These are phyloP conservation scores for Collybiopsis luxurians DNA, from an alignment of 768 basidiomycete genomes.

Conservation along the genomic window DNA sequence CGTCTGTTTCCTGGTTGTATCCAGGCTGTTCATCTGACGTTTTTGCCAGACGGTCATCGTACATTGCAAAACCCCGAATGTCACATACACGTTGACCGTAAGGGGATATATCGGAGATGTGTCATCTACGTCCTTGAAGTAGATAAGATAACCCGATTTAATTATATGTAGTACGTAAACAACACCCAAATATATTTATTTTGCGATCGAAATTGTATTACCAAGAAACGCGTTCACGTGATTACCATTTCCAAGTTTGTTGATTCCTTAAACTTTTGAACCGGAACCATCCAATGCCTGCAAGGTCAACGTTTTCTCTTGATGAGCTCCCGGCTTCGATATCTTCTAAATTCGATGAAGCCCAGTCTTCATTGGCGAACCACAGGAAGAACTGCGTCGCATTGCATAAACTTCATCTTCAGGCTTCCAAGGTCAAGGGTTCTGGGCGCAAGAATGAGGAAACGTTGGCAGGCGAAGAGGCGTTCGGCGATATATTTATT, in stretches of 20 bases:
- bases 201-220: background rate
- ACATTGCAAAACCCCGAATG: background rate
- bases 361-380: conserved; percentile 74
- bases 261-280: background rate
- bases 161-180: background rate
- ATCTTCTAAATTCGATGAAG: conserved; percentile 67
- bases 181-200: background rate
- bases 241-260: background rate
- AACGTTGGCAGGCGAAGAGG: conserved; percentile 72
- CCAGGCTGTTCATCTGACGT: background rate
- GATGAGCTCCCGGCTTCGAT: conserved; percentile 30
- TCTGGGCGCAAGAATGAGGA: conserved; percentile 45
- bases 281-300: conserved; percentile 3
- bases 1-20: background rate
- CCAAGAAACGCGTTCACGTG: conserved; percentile 6
- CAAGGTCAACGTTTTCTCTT: background rate
- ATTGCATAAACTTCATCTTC: conserved; percentile 77
- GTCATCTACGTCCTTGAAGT: background rate
- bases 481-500: conserved; percentile 74
- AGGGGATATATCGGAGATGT: background rate
- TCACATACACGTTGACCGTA: background rate
- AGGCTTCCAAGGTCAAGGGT: conserved; percentile 56
- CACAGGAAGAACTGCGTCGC: conserved; percentile 93
- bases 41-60: background rate
- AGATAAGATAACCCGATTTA: background rate